A percentile compares a stretch with the other conserved stretches of the same genome.
Evolutionary conservation across 2,329 filamentous ascomycete genomes (phyloP).

Genomic region (Colletotrichum zoysiae): DNA sequence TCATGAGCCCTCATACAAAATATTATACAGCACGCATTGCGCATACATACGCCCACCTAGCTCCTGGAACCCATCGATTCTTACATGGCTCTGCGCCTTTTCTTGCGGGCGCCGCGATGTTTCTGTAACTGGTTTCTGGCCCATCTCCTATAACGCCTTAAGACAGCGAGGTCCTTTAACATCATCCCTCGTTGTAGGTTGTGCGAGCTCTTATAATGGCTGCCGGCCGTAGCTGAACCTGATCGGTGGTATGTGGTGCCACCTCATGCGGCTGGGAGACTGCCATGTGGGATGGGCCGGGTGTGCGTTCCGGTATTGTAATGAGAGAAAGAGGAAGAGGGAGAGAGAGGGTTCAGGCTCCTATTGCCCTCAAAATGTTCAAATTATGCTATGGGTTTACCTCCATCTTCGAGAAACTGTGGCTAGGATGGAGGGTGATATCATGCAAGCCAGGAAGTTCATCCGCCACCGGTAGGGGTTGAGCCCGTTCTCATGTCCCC

Average conservation of each 20-base stretch:
- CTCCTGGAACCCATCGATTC: neutral
- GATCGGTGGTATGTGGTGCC: too few relatives aligned
- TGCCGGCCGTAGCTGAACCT: too few relatives aligned
- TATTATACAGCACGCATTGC: neutral
- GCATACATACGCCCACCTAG: neutral
- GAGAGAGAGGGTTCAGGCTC: too few relatives aligned
- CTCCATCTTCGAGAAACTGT: neutral
- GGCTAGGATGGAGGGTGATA: neutral
- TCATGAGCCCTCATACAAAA: neutral
- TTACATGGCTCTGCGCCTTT: neutral
- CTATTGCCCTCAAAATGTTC: neutral
- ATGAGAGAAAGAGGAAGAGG: too few relatives aligned
- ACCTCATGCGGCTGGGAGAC: too few relatives aligned
- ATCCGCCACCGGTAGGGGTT: slow-evolving; percentile 9
- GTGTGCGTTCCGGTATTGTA: too few relatives aligned
- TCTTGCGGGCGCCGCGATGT: neutral
- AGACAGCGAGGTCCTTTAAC: too few relatives aligned
- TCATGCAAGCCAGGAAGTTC: neutral
- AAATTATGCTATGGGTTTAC: neutral
- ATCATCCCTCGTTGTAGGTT: too few relatives aligned
- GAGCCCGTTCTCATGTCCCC: slow-evolving; percentile 3
- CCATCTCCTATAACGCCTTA: too few relatives aligned
- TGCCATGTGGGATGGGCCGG: too few relatives aligned
- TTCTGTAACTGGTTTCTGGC: neutral
- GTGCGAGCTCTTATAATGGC: too few relatives aligned